Evolutionary conservation across 2,329 filamentous ascomycete genomes (phyloP).

Genomic region (Zymoseptoria brevis): DNA sequence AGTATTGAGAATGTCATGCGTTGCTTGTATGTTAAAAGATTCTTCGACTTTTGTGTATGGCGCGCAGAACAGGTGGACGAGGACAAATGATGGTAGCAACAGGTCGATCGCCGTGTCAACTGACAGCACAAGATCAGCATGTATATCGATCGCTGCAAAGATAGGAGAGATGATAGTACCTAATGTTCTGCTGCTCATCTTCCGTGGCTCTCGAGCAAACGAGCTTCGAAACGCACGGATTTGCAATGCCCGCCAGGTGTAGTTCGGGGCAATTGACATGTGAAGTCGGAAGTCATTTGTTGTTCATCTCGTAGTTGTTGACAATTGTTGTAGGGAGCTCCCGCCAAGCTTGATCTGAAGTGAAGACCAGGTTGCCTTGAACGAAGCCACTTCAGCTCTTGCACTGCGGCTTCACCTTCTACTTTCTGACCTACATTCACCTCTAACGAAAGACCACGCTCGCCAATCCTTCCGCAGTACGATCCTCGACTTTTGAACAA

Average conservation of each 20-base stretch:
- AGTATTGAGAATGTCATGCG: slow-evolving; percentile 79
- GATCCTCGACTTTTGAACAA: slow-evolving; percentile 2
- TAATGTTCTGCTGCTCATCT: not conserved
- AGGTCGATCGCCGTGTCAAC: slow-evolving; percentile 45
- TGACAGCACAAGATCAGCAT: slow-evolving; percentile 2
- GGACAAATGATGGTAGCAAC: slow-evolving; percentile 48
- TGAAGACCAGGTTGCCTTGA: not conserved
- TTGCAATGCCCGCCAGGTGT: slow-evolving; percentile 17
- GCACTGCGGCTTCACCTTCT: not conserved
- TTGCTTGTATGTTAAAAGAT: slow-evolving; percentile 93
- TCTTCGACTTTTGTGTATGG: slow-evolving; percentile 98
- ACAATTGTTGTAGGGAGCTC: not conserved
- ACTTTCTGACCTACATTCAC: not conserved
- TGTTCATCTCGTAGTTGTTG: not conserved
- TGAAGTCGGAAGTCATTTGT: not conserved
- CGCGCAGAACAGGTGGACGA: slow-evolving; percentile 39
- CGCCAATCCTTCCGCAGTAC: not conserved
- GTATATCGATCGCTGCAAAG: not conserved
- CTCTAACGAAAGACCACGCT: not conserved
- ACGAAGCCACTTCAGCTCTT: not conserved
- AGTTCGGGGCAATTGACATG: slow-evolving; percentile 16
- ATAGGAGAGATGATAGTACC: not conserved
- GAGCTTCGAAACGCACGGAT: slow-evolving; percentile 10
- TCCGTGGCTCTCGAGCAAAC: not conserved
- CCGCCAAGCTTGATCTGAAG: not conserved